Conservation (phyloP, 75 land plant species). For the Cupressus sempervirens region DNA sequence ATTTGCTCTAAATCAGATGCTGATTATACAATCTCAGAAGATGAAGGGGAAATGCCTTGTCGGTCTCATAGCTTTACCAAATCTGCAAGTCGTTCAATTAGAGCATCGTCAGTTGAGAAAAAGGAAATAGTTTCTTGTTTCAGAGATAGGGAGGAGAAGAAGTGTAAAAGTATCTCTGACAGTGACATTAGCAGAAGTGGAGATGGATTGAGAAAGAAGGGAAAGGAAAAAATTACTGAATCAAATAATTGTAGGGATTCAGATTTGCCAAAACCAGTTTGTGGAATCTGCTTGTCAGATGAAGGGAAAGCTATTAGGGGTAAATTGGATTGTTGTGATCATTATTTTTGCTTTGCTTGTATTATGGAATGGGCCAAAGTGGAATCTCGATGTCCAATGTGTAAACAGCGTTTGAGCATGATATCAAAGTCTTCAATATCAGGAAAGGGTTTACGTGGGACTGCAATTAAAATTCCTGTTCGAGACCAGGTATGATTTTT, state of each 20-base stretch:
- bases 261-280: constrained; percentile 47
- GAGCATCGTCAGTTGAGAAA: constrained; percentile 11
- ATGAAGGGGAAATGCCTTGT: constrained; percentile 24
- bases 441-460: constrained; percentile 40
- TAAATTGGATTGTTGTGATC: constrained; percentile 76
- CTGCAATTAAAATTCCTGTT: constrained; percentile 56
- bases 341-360: constrained; percentile 89
- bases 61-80: constrained; percentile 29
- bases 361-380: constrained; percentile 99
- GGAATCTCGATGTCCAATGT: constrained; percentile 96
- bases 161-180: not conserved
- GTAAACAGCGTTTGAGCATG: constrained; percentile 86
- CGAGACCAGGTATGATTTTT: constrained; percentile 69
- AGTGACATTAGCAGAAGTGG: not conserved
- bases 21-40: constrained; percentile 34
- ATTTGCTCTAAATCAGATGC: constrained; percentile 29
- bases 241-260: constrained; percentile 15
- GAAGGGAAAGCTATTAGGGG: constrained; percentile 68
- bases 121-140: constrained; percentile 10
- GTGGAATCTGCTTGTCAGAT: constrained; percentile 93
- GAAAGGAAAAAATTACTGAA: constrained; percentile 31
- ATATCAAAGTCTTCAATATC: constrained; percentile 51
- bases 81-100: constrained; percentile 12
- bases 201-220: constrained; percentile 39
- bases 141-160: constrained; percentile 6